phyloP scores from a whole-genome alignment of 1,139 yeast genomes.

The Nadsonia starkeyi-henricii region DNA sequence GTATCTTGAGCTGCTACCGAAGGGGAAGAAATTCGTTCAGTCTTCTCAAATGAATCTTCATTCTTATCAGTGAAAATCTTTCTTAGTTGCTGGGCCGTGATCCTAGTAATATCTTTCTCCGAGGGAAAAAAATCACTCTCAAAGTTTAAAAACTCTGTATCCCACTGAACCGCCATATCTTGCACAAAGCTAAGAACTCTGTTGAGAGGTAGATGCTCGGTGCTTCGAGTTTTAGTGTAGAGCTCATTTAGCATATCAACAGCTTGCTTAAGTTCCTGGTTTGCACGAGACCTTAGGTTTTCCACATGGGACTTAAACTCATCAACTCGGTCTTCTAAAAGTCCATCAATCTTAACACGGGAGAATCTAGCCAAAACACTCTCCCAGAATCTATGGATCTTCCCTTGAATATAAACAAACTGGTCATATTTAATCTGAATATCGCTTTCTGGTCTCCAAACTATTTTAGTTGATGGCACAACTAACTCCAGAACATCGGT shows the following conservation, averaged over 20 bases:
- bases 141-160: constrained; percentile 68
- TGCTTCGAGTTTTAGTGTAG: constrained; percentile 43
- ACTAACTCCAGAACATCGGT: constrained; percentile 67
- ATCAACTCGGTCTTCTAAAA: constrained; percentile 54
- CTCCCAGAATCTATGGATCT: constrained; percentile 49
- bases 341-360: constrained; percentile 68
- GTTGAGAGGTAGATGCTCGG: constrained; percentile 59
- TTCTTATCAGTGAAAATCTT: constrained; percentile 50
- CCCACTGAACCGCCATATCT: constrained; percentile 80
- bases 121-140: constrained; percentile 72
- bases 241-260: constrained; percentile 35
- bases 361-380: constrained; percentile 60
- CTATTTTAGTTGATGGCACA: constrained; percentile 59
- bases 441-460: constrained; percentile 63
- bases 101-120: constrained; percentile 83
- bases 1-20: not conserved
- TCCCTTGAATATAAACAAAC: constrained; percentile 38
- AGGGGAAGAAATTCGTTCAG: not conserved
- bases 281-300: constrained; percentile 41
- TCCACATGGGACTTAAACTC: constrained; percentile 50
- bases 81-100: constrained; percentile 77
- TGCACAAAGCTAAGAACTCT: constrained; percentile 58
- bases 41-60: constrained; percentile 23
- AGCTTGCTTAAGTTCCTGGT: constrained; percentile 37
- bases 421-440: constrained; percentile 55